phyloP scores from a whole-genome alignment of 2,329 filamentous ascomycete genomes.

The Xylariaceae sp. region DNA sequence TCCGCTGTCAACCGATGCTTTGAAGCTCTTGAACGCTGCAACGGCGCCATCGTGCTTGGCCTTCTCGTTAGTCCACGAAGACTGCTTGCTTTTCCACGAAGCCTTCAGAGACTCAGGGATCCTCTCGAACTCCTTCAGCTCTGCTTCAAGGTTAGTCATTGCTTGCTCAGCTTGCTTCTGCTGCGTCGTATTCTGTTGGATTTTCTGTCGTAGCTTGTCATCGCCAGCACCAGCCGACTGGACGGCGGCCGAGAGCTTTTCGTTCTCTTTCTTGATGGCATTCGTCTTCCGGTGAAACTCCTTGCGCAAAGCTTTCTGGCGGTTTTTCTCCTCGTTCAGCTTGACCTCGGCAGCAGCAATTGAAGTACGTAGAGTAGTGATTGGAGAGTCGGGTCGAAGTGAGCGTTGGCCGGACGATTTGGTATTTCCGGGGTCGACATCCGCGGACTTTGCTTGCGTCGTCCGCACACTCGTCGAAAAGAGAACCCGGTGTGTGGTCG shows the following conservation, averaged over 20 bases:
- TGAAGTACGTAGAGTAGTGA: conserved; percentile 71
- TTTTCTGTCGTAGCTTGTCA: conserved; percentile 70
- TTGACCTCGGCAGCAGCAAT: conserved; percentile 69
- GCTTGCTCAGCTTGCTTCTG: conserved; percentile 62
- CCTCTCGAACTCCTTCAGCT: conserved; percentile 61
- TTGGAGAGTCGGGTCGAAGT: conserved; percentile 70
- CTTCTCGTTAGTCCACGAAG: conserved; percentile 51
- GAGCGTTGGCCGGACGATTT: conserved; percentile 49
- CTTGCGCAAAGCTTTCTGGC: conserved; percentile 66
- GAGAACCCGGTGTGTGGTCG: conserved; percentile 59
- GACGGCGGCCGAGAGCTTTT: conserved; percentile 61
- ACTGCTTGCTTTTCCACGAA: conserved; percentile 51
- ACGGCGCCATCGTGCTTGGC: conserved; percentile 56
- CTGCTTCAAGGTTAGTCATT: conserved; percentile 45
- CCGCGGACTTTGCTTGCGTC: conserved; percentile 43
- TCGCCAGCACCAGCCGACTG: conserved; percentile 68
- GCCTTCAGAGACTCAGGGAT: conserved; percentile 59
- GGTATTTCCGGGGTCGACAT: conserved; percentile 29
- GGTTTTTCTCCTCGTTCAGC: conserved; percentile 63
- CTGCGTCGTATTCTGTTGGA: conserved; percentile 70
- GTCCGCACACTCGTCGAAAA: conserved; percentile 72
- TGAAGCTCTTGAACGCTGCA: conserved; percentile 52
- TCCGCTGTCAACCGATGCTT: conserved; percentile 58
- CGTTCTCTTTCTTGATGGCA: conserved; percentile 67
- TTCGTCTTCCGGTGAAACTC: conserved; percentile 70